Conservation (phyloP, 202 grass and related monocot genomes). For the Panicum hallii region DNA sequence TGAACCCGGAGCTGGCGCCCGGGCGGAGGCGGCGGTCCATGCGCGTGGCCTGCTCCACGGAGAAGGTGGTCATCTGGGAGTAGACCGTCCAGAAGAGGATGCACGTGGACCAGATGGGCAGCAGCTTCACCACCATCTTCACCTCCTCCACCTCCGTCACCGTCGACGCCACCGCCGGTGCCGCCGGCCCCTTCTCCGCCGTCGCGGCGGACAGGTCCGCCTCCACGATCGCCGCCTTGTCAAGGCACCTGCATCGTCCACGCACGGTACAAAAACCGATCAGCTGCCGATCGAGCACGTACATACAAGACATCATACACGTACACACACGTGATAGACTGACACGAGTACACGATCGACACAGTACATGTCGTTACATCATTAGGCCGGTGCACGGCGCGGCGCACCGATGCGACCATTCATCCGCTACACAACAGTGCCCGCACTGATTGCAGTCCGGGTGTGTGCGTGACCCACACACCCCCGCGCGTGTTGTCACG, state of each 20-base stretch:
- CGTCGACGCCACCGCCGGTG: conserved; percentile 30
- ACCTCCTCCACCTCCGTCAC: conserved; percentile 88
- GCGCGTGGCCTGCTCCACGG: conserved; percentile 82
- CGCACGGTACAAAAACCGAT: not conserved
- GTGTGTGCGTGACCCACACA: no score
- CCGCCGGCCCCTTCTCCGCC: not conserved
- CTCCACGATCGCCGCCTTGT: conserved; percentile 73
- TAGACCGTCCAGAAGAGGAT: conserved; percentile 98
- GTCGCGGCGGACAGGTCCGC: conserved; percentile 19
- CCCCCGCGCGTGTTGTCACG: no score
- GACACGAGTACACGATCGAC: not conserved
- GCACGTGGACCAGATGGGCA: conserved; percentile 92
- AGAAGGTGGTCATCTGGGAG: conserved; percentile 98
- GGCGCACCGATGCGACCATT: no score
- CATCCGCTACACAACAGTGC: no score
- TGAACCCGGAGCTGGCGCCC: conserved; percentile 34
- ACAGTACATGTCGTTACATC: not conserved
- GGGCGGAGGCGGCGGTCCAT: conserved; percentile 68
- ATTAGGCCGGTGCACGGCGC: not conserved
- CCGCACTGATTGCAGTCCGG: no score
- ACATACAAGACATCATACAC: not conserved
- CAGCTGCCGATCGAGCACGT: not conserved
- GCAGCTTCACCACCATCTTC: conserved; percentile 86
- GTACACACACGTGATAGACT: no score
- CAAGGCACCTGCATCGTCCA: conserved; percentile 51